These are phyloP conservation scores for Coniochaeta prunicola DNA, from an alignment of 2,329 filamentous ascomycete species.

Conservation along the genomic window DNA sequence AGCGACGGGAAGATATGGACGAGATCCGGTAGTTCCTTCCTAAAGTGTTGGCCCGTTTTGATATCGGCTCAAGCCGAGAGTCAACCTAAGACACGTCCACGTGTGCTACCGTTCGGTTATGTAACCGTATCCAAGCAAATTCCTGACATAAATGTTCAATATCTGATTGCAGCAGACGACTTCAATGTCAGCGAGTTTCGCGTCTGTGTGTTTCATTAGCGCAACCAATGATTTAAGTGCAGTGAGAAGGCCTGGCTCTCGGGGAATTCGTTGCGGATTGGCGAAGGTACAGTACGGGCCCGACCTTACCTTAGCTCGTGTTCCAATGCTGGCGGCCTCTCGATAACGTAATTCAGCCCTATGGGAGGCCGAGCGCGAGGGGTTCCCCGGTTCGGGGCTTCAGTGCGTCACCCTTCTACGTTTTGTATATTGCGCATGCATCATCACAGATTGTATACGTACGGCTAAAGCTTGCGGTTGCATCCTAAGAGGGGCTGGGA, in stretches of 20 bases:
- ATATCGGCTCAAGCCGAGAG: background rate
- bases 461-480: no score
- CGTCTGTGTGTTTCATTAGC: background rate
- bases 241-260: background rate
- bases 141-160: no score
- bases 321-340: background rate
- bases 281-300: background rate
- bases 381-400: background rate
- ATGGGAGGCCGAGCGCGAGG: background rate
- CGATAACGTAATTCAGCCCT: slow-evolving; percentile 3
- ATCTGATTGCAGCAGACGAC: no score
- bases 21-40: background rate
- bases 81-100: background rate
- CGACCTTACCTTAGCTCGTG: background rate
- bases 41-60: background rate
- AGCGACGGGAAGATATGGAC: background rate
- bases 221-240: background rate
- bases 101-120: no score
- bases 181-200: background rate
- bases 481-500: no score
- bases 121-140: no score
- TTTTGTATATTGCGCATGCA: no score
- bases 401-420: background rate
- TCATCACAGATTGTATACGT: no score
- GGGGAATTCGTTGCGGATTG: background rate